Base-by-base conservation (phyloP, 768 basidiomycete species). In the Calocera viscosa region DNA sequence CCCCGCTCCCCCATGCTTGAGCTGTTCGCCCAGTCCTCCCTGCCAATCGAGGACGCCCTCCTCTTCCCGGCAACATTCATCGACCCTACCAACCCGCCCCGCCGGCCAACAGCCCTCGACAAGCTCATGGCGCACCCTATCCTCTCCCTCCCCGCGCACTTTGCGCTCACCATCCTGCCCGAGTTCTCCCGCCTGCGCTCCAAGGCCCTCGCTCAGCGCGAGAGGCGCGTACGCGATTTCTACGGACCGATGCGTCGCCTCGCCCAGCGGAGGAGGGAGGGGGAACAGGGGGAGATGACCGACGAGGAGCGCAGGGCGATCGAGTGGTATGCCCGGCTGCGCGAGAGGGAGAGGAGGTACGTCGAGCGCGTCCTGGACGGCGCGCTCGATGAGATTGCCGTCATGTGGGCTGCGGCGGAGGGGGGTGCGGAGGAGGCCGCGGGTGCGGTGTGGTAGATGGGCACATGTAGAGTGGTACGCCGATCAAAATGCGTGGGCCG, bases 141-240 rank as follows among this genome's bases (percentile, higher is more conserved):
- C 14, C 26, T 60, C 53, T 26, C 26, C 53, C 53, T 32, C 30
- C 53, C 53, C 53, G 14, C 22, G 14, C 53, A 28, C 19, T 60
- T 60, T 26, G 14, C 30, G 26, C 30, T 60, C 53, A 28, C 53
- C 26, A 60, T 60, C 26, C 53, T 60, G 5, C 53, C 53, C 26
- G 53, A 60, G 53, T 60, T 60, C 53, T 60, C 53, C 30, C 53
- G 53, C 53, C 53, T 60, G 14, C 53, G 53, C 24, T 12, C 53
- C 14, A 12, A 60, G 22, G 53, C 53, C 8, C 53, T 60, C 2
- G 53, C 53, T 8, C 26, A 60, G 30, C 53, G 53, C 53, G 53
- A 60, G 30, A 2, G 22, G 30, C 53, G 30, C 3, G 53, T 60
- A 10, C 2, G 53, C 5, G 53, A 60, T 11, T 60, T 60, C 53